A percentile compares a stretch with the other conserved stretches of the same genome.
Evolutionary conservation across 2,329 filamentous ascomycete species (phyloP).

Genomic region (Aciculosporium take): DNA sequence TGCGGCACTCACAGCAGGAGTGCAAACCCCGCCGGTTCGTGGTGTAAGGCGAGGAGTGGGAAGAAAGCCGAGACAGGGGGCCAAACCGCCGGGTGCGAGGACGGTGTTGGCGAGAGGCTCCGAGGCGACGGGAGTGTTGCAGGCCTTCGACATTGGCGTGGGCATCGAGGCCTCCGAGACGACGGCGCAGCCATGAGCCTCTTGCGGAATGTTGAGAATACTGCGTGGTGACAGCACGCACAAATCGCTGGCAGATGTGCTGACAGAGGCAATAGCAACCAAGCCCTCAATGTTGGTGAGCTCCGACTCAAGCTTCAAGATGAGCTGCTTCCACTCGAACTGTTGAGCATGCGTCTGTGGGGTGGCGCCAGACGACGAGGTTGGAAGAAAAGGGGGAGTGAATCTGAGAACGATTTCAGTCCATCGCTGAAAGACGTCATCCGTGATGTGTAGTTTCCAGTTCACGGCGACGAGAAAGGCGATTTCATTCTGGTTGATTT

Average conservation of each 20-base stretch:
- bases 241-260: slow-evolving; percentile 19
- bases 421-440: slow-evolving; percentile 82
- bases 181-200: slow-evolving; percentile 19
- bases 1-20: slow-evolving; percentile 44
- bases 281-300: slow-evolving; percentile 44
- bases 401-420: slow-evolving; percentile 81
- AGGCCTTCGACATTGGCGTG: slow-evolving; percentile 27
- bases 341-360: slow-evolving; percentile 31
- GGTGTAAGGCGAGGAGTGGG: slow-evolving; percentile 47
- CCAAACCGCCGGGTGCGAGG: slow-evolving; percentile 31
- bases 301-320: slow-evolving; percentile 41
- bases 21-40: slow-evolving; percentile 39
- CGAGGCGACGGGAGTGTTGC: slow-evolving; percentile 30
- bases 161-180: slow-evolving; percentile 24
- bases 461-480: slow-evolving; percentile 79
- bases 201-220: slow-evolving; percentile 29
- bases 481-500: slow-evolving; percentile 96
- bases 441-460: slow-evolving; percentile 90
- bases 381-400: slow-evolving; percentile 54
- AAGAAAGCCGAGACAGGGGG: slow-evolving; percentile 39
- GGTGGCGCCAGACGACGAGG: slow-evolving; percentile 36
- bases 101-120: slow-evolving; percentile 30
- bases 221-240: slow-evolving; percentile 27
- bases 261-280: slow-evolving; percentile 20
- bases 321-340: slow-evolving; percentile 43